Evolutionary conservation across 345 rosid genomes (phyloP).

Genomic region (Angophora floribunda): DNA sequence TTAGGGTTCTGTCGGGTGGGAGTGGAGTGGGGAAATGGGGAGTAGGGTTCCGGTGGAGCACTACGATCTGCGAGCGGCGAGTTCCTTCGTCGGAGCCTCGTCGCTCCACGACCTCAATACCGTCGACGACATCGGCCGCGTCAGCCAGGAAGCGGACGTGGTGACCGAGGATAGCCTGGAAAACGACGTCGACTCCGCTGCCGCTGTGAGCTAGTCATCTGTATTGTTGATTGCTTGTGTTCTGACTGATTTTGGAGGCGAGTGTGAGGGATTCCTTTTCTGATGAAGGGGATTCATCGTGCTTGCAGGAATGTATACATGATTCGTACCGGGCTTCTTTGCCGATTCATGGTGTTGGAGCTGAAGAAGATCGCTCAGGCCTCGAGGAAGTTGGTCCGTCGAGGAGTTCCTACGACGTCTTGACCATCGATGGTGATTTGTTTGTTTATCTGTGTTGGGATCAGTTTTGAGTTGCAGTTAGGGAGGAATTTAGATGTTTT

Average conservation of each 20-base stretch:
- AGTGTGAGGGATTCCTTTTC: neutral
- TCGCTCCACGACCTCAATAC: slow-evolving; percentile 87
- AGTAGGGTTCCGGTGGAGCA: slow-evolving; percentile 72
- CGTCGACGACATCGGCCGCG: slow-evolving; percentile 39
- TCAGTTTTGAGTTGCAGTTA: neutral
- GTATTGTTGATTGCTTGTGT: neutral
- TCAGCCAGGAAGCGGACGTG: slow-evolving; percentile 23
- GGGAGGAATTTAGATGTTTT: neutral
- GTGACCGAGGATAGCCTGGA: slow-evolving; percentile 34
- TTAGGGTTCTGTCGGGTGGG: neutral
- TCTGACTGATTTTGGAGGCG: neutral
- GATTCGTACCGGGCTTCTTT: slow-evolving; percentile 61
- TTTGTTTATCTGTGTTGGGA: neutral
- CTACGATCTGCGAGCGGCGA: slow-evolving; percentile 59
- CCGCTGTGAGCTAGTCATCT: slow-evolving; percentile 27
- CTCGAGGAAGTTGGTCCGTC: slow-evolving; percentile 43
- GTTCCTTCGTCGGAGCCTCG: slow-evolving; percentile 30
- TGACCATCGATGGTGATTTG: slow-evolving; percentile 53
- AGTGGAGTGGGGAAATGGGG: slow-evolving; percentile 32
- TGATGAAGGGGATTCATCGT: neutral
- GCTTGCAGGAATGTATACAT: slow-evolving; percentile 58
- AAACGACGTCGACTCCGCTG: slow-evolving; percentile 34
- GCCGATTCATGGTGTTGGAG: slow-evolving; percentile 49
- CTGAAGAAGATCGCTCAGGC: slow-evolving; percentile 54
- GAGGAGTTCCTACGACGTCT: slow-evolving; percentile 33